A percentile compares a stretch with the other conserved stretches of the same genome.
phyloP scores from a whole-genome alignment of 495 filamentous ascomycete species.

The Trichocladium uniseriatum region DNA sequence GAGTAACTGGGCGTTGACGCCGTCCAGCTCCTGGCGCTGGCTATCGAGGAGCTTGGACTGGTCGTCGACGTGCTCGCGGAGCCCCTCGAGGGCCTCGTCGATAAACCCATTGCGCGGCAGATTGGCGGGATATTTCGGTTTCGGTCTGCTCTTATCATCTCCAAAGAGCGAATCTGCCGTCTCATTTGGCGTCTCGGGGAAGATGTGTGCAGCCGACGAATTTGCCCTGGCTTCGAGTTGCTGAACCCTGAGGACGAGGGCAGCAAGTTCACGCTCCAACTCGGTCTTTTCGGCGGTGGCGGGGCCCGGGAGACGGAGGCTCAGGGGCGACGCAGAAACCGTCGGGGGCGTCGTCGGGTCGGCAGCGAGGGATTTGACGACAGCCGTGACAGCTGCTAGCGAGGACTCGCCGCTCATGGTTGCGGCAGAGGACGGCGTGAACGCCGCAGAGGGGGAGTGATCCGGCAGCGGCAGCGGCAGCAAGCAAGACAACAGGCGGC shows the following conservation, averaged over 20 bases:
- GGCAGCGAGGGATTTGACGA: constrained; percentile 54
- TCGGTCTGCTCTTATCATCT: constrained; percentile 26
- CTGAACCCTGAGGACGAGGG: constrained; percentile 57
- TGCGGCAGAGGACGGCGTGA: constrained; percentile 10
- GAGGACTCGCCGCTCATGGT: constrained; percentile 53
- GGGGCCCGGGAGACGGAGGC: constrained; percentile 55
- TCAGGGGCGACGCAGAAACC: constrained; percentile 24
- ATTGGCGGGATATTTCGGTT: constrained; percentile 17
- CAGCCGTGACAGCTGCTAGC: constrained; percentile 51
- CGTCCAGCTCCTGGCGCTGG: constrained; percentile 60
- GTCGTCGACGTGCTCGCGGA: constrained; percentile 67
- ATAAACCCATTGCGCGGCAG: constrained; percentile 35
- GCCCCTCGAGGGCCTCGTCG: constrained; percentile 59
- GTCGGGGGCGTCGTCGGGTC: constrained; percentile 27
- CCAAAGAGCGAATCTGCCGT: constrained; percentile 44
- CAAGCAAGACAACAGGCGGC: not conserved
- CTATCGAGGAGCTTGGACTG: constrained; percentile 68
- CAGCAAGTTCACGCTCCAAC: constrained; percentile 62
- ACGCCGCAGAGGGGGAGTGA: constrained; percentile 10
- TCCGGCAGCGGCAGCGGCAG: constrained; percentile 8
- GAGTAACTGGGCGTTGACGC: constrained; percentile 56
- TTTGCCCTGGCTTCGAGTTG: constrained; percentile 58
- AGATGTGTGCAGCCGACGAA: constrained; percentile 43
- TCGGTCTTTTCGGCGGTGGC: constrained; percentile 52
- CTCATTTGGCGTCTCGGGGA: constrained; percentile 57